These are phyloP conservation scores for Neonothopanus nambi DNA, from an alignment of 1,284 basidiomycete species.

Conservation along the genomic window DNA sequence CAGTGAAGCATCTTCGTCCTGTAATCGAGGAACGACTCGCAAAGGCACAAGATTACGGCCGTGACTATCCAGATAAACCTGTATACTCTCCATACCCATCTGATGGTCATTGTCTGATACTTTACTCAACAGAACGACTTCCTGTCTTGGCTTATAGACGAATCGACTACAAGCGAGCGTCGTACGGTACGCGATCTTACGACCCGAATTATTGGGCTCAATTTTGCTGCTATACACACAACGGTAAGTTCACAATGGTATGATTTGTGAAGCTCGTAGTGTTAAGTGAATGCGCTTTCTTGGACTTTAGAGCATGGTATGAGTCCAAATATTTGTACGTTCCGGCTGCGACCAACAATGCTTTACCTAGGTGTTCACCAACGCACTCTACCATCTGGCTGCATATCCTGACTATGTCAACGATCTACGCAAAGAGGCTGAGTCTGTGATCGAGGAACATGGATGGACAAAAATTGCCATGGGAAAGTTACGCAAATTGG, in stretches of 20 bases:
- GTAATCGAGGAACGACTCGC: constrained; percentile 42
- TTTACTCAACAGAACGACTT: constrained; percentile 27
- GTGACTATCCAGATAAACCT: constrained; percentile 32
- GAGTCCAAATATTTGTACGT: neutral
- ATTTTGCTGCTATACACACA: constrained; percentile 23
- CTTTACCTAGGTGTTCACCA: constrained; percentile 12
- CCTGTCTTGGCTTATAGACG: constrained; percentile 31
- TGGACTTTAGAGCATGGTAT: neutral
- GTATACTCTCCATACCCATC: constrained; percentile 18
- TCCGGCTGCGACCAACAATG: too few relatives aligned
- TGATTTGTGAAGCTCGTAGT: neutral
- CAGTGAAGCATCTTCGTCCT: constrained; percentile 34
- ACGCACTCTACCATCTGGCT: constrained; percentile 23
- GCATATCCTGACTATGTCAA: constrained; percentile 30
- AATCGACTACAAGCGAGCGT: constrained; percentile 20
- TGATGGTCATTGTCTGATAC: neutral
- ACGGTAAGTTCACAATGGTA: constrained; percentile 2
- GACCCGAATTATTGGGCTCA: constrained; percentile 18
- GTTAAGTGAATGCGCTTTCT: neutral
- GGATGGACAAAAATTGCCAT: constrained; percentile 39
- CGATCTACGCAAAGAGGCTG: constrained; percentile 37
- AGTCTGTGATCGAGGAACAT: constrained; percentile 26
- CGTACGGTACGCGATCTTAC: constrained; percentile 18
- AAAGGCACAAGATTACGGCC: constrained; percentile 36
- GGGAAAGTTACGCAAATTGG: constrained; percentile 35